Base-by-base conservation (phyloP, 331 rosid species). In the Cydonia oblonga region DNA sequence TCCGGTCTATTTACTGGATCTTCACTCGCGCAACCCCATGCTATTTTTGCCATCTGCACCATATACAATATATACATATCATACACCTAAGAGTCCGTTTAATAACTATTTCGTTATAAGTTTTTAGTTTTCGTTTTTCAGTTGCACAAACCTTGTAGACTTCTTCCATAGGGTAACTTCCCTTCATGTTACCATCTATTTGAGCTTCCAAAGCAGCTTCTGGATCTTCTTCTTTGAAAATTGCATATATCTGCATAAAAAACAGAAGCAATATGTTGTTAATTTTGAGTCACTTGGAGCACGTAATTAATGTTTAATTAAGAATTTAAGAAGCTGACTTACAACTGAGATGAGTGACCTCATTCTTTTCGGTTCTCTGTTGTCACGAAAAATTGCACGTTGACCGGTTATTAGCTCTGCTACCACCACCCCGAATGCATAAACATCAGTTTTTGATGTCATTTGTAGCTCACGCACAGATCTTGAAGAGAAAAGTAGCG, bases 121-220 rank as follows among this genome's bases (percentile, higher is more conserved):
- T 29, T 9, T 22, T 56, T 19, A 19, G 61, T 4, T 56, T 20
- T 32, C 8, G 18, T 25, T 10, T 49, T 49, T 63, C 35, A 20
- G 63, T 38, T 29, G 51, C 63, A 53, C 78, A 18, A 32, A 74
- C 78, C 78, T 53, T 74, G 72, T 52, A 74, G 3, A 65, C 78
- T 65, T 33, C 72, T 74, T 74, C 78, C n/a, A 52, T 53, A 22
- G 72, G 78, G 78, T 18, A 74, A 40, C 65, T 74, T 25, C 66
- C 72, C 3, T n/a, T 64, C 72, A 74, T 25, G 49, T 65, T 65
- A 33, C 71, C 71, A 35, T 74, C 78, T 65, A 74, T 35, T 35
- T 23, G 18, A 53, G 72, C 78, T 65, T 74, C 64, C 72, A 74
- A 35, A 16, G 72, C 72, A 65, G 24, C 44, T 66, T 74, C 78